Base-by-base conservation (phyloP, 331 rosid genomes). In the Quercus tomentella region DNA sequence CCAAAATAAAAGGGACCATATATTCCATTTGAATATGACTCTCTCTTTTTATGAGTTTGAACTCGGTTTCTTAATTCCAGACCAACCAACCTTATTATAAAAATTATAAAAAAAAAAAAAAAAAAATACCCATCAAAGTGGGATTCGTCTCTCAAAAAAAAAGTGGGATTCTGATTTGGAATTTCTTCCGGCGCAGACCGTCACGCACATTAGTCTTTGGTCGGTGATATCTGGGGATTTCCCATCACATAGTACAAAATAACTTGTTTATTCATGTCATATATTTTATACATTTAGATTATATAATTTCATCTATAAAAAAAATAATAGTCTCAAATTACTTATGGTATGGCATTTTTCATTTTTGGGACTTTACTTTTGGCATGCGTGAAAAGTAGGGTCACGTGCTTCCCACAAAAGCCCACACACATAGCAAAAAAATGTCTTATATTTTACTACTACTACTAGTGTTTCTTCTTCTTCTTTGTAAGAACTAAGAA, bases 311-410 rank as follows among this genome's bases (percentile, higher is more conserved):
- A 37, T 61, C 25, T 6, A 1, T 3, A 35, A 0, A 6, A 35
- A 31, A 70, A 73, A 11, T 56, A 70, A 60, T 2, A 41, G 45
- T 41, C 45, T 41, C 12, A 41, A 41, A 14, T 63, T 33, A 6
- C 6, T 66, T 55, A 66, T 41, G 82, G 79, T 52, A 82, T 75
- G 85, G 73, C 81, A 80, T 79, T 76, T 49, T 78, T 76, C 82
- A 77, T 73, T 80, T 67, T 82, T 72, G 52, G 25, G 58, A 10
- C 69, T 41, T 41, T 62, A 88, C 93, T 92, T 91, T 92, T 83
- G 87, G 95, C 98, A 92, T 89, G 98, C 97, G 97, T 73, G 74
- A 88, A 94, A 94, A 94, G 97, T 52, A 77, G 81, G 75, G 79
- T 89, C 97, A 89, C 97, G 92, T 92, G 97, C 89, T 84, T 72